These are phyloP conservation scores for Candida pseudoviswanathii DNA, from an alignment of 1,139 yeast species.

Conservation along the genomic window DNA sequence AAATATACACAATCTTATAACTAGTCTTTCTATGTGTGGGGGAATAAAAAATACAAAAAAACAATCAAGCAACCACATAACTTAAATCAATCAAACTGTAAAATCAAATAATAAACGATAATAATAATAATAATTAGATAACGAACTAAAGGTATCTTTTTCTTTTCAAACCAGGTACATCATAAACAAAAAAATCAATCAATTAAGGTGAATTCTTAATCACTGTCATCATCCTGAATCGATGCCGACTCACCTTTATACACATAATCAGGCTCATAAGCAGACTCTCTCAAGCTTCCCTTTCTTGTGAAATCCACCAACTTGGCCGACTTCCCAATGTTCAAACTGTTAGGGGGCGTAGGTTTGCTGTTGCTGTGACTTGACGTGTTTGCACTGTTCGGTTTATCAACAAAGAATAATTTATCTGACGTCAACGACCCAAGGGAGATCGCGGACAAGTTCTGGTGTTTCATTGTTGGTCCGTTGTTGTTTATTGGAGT, in stretches of 20 bases:
- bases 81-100: not conserved
- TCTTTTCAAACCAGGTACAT: not conserved
- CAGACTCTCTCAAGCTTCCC: constrained; percentile 47
- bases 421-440: constrained; percentile 17
- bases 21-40: not conserved
- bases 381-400: no score
- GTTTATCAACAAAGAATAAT: constrained; percentile 10
- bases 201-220: constrained; percentile 27
- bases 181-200: not conserved
- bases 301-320: constrained; percentile 56
- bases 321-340: constrained; percentile 35
- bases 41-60: not conserved
- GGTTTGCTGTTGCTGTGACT: constrained; percentile 12
- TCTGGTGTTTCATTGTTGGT: constrained; percentile 17
- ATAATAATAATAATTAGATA: not conserved
- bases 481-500: constrained; percentile 13
- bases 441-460: constrained; percentile 24
- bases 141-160: not conserved
- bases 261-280: constrained; percentile 31
- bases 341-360: constrained; percentile 8
- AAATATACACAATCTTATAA: not conserved
- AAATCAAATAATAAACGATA: not conserved
- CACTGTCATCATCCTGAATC: constrained; percentile 39
- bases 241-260: constrained; percentile 39
- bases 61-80: not conserved